Conservation (phyloP, 495 filamentous ascomycete genomes). For the Pseudevernia furfuracea region DNA sequence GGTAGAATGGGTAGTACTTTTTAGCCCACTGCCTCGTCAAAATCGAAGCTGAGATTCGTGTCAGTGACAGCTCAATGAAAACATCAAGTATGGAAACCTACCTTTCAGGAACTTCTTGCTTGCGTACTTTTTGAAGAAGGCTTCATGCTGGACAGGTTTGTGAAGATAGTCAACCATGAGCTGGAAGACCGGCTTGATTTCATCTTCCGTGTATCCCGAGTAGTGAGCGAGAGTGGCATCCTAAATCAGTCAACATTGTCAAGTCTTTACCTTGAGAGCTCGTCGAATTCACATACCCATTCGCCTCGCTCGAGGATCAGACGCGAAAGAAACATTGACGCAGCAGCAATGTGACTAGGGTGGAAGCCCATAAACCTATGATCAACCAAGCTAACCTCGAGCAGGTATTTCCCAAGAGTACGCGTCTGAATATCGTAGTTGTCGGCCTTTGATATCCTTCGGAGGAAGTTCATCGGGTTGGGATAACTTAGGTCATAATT, state of each 20-base stretch:
- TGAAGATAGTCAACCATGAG: conserved; percentile 94
- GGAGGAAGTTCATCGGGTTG: conserved; percentile 99
- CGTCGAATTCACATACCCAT: conserved; percentile 60
- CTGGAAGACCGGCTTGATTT: conserved; percentile 84
- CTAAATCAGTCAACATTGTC: conserved; percentile 37
- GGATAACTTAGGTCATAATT: conserved; percentile 98
- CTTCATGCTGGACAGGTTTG: conserved; percentile 81
- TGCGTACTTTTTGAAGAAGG: conserved; percentile 99
- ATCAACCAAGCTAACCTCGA: conserved; percentile 93
- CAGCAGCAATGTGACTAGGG: conserved; percentile 83
- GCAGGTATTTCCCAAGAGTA: conserved; percentile 95
- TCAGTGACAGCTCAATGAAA: conserved; percentile 14
- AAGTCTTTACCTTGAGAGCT: background rate
- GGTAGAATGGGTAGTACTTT: conserved; percentile 47
- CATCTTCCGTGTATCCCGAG: conserved; percentile 83
- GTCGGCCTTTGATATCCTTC: conserved; percentile 96
- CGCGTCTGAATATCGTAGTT: conserved; percentile 96
- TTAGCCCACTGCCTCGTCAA: conserved; percentile 90
- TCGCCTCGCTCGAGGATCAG: conserved; percentile 79
- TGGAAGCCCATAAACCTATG: conserved; percentile 82
- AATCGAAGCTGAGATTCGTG: conserved; percentile 65
- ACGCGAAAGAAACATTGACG: conserved; percentile 89
- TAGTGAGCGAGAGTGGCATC: conserved; percentile 87
- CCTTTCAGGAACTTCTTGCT: conserved; percentile 98
- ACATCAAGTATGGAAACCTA: conserved; percentile 32